A percentile compares a stretch with the other conserved stretches of the same genome.
Conservation (phyloP, 805 yeast genomes). For the Cyberlindnera subsufficiens region DNA sequence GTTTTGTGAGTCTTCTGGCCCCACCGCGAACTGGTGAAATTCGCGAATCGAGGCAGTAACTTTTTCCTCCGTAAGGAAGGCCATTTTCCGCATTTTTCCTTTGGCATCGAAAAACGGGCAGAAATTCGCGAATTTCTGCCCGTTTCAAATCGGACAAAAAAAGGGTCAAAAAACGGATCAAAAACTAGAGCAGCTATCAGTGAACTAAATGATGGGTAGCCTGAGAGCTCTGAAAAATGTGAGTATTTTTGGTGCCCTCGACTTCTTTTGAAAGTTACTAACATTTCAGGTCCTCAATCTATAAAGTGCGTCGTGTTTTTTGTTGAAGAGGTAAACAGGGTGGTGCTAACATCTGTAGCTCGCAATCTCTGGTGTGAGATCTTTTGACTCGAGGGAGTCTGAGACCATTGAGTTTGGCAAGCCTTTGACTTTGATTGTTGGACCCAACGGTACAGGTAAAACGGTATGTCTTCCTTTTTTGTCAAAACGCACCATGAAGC, state of each 20-base stretch:
- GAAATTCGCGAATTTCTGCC: too few relatives aligned
- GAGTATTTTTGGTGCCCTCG: neutral
- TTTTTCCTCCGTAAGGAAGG: too few relatives aligned
- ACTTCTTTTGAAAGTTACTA: neutral
- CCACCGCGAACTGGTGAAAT: too few relatives aligned
- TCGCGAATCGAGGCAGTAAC: too few relatives aligned
- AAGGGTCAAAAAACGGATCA: too few relatives aligned
- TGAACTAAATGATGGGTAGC: too few relatives aligned
- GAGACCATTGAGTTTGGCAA: constrained; percentile 86
- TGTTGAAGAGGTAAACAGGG: neutral
- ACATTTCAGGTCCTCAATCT: constrained; percentile 19
- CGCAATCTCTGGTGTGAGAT: constrained; percentile 82
- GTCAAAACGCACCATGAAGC: neutral
- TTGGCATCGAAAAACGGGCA: too few relatives aligned
- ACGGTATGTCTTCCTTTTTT: constrained; percentile 36
- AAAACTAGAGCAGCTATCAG: too few relatives aligned
- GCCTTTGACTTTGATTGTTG: constrained; percentile 91
- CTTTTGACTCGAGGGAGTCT: constrained; percentile 78
- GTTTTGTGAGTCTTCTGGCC: too few relatives aligned
- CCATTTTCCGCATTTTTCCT: too few relatives aligned
- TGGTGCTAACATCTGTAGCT: constrained; percentile 31
- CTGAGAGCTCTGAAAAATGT: neutral
- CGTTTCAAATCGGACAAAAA: too few relatives aligned
- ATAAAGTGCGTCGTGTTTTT: constrained; percentile 13
- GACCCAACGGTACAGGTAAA: constrained; percentile 94